Conservation (phyloP, 345 rosid genomes). For the Aquilaria malaccensis region DNA sequence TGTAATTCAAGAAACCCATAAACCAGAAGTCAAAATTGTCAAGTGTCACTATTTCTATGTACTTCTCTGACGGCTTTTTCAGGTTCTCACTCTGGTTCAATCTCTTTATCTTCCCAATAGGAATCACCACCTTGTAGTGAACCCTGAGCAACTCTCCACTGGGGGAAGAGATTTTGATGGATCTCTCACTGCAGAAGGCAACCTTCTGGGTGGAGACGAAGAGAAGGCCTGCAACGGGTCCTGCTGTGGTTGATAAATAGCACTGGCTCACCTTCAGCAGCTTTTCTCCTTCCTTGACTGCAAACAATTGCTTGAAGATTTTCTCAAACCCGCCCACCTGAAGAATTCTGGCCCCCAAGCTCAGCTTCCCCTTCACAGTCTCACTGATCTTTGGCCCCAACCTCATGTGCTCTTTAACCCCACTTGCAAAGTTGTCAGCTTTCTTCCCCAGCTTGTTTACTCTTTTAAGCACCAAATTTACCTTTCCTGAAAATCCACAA, state of each 20-base stretch:
- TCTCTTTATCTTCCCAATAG: constrained; percentile 9
- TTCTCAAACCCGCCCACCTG: constrained; percentile 26
- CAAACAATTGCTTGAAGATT: constrained; percentile 29
- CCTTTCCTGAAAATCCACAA: constrained; percentile 22
- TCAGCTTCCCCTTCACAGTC: constrained; percentile 29
- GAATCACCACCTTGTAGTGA: constrained; percentile 35
- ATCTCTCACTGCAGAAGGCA: constrained; percentile 32
- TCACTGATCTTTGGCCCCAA: constrained; percentile 34
- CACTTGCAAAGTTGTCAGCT: constrained; percentile 36
- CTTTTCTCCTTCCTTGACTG: constrained; percentile 32
- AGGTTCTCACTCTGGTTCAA: constrained; percentile 22
- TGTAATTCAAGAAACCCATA: constrained; percentile 31
- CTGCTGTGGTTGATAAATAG: constrained; percentile 43
- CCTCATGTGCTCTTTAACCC: constrained; percentile 43
- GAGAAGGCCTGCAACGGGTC: constrained; percentile 47
- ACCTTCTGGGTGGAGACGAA: constrained; percentile 33
- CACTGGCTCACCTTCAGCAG: constrained; percentile 37
- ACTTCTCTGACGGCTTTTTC: constrained; percentile 26
- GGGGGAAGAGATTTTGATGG: constrained; percentile 20
- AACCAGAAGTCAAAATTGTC: constrained; percentile 36
- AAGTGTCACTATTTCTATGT: constrained; percentile 24
- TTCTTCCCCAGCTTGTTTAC: constrained; percentile 43
- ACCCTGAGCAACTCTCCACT: constrained; percentile 21
- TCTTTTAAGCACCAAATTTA: constrained; percentile 27
- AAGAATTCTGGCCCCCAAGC: constrained; percentile 31